phyloP scores from a whole-genome alignment of 352 stramenopile genomes.

The Phytophthora citricola region DNA sequence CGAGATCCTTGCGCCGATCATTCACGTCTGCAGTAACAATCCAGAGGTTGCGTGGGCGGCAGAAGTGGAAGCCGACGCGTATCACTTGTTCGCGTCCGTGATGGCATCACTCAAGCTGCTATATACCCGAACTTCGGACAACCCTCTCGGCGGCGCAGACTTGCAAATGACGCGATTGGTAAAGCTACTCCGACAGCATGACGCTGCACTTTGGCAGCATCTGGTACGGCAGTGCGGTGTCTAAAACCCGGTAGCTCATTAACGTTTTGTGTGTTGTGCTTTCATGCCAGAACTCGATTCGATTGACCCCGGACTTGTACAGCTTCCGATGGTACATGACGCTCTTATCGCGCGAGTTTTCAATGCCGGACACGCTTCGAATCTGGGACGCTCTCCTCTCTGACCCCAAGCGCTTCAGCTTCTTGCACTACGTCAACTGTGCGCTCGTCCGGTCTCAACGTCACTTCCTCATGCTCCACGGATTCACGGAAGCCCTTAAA shows the following conservation, averaged over 20 bases:
- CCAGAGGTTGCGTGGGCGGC: conserved; percentile 29
- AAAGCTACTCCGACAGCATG: conserved; percentile 64
- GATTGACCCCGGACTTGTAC: conserved; percentile 65
- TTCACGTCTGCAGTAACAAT: conserved; percentile 82
- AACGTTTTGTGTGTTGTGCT: conserved; percentile 3
- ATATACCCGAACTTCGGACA: conserved; percentile 46
- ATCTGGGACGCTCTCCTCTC: conserved; percentile 72
- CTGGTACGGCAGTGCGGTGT: conserved; percentile 37
- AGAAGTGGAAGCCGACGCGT: conserved; percentile 62
- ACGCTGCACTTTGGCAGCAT: conserved; percentile 69
- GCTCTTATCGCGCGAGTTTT: conserved; percentile 66
- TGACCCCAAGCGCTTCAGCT: conserved; percentile 69
- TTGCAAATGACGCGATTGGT: conserved; percentile 62
- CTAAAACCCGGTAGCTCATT: not conserved
- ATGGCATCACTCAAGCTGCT: conserved; percentile 58
- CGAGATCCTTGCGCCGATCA: conserved; percentile 91
- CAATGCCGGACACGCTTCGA: conserved; percentile 57
- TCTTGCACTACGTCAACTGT: conserved; percentile 73
- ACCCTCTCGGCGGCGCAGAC: conserved; percentile 58
- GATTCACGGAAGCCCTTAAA: conserved; percentile 54
- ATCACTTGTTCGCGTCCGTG: conserved; percentile 57
- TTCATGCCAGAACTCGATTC: conserved; percentile 63
- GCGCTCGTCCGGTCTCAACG: conserved; percentile 64
- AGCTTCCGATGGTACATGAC: conserved; percentile 82
- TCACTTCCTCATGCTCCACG: conserved; percentile 36